Evolutionary conservation across 176 grass and related monocot species (phyloP).

Genomic region (Canna indica): DNA sequence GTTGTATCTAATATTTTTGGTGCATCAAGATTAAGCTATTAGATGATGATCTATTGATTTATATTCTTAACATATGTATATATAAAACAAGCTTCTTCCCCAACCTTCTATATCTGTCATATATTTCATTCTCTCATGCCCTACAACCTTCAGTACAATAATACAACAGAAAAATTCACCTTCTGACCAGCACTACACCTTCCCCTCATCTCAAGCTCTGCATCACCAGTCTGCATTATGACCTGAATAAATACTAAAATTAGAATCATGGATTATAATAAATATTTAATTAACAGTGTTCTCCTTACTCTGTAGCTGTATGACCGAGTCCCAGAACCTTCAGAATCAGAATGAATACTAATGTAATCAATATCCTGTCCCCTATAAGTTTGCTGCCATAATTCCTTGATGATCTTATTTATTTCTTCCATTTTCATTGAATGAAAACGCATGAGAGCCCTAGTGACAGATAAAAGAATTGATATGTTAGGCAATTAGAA

Average conservation of each 20-base stretch:
- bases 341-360: slow-evolving; percentile 87
- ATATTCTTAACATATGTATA: not conserved
- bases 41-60: not conserved
- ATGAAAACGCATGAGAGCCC: slow-evolving; percentile 94
- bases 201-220: slow-evolving; percentile 94
- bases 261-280: not conserved
- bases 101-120: not conserved
- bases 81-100: not conserved
- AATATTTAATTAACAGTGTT: not conserved
- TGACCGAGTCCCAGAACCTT: slow-evolving; percentile 81
- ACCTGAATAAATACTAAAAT: slow-evolving; percentile 36
- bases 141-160: too few relatives aligned
- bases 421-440: slow-evolving; percentile 99
- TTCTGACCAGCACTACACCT: slow-evolving; percentile 98
- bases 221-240: slow-evolving; percentile 92
- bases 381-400: slow-evolving; percentile 97
- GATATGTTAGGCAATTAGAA: not conserved
- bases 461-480: slow-evolving; percentile 5
- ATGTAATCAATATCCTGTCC: slow-evolving; percentile 96
- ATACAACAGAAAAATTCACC: slow-evolving; percentile 29
- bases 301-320: slow-evolving; percentile 87
- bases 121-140: not conserved
- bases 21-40: too few relatives aligned
- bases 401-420: slow-evolving; percentile 98
- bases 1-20: too few relatives aligned